These are phyloP conservation scores for Quercus variabilis DNA, from an alignment of 306 rosid species.

Conservation along the genomic window DNA sequence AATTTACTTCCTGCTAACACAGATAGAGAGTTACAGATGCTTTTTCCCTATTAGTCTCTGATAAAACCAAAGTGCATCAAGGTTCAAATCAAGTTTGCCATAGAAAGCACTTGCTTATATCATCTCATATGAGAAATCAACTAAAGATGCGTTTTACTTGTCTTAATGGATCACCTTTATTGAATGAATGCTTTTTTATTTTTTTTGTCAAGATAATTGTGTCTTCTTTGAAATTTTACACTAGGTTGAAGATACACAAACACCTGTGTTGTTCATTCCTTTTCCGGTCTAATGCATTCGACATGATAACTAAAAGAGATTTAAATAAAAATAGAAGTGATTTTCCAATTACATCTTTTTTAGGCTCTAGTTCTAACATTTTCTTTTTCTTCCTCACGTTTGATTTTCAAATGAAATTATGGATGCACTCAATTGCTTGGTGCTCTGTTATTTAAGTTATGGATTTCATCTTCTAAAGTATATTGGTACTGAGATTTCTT, in stretches of 20 bases:
- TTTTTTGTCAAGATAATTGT: neutral
- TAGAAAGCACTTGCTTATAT: neutral
- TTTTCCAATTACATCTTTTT: neutral
- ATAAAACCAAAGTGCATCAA: neutral
- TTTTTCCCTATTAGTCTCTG: neutral
- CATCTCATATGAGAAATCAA: neutral
- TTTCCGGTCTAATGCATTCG: neutral
- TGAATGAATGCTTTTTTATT: neutral
- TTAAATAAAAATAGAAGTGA: no score
- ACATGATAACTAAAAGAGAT: no score
- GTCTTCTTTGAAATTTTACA: neutral
- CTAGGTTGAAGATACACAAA: neutral
- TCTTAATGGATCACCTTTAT: neutral
- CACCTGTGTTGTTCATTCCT: neutral
- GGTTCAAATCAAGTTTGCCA: neutral
- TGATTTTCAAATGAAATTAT: slow-evolving; percentile 8
- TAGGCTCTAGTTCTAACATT: slow-evolving; percentile 5
- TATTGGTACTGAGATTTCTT: neutral
- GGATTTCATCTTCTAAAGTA: neutral
- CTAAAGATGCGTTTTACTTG: neutral
- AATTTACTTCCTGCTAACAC: neutral
- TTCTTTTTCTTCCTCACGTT: slow-evolving; percentile 1
- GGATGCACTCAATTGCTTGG: neutral
- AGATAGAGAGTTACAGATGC: neutral
- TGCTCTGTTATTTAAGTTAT: neutral